Base-by-base conservation (phyloP, 176 grass and related monocot genomes). In the maize (Zea mays) region DNA sequence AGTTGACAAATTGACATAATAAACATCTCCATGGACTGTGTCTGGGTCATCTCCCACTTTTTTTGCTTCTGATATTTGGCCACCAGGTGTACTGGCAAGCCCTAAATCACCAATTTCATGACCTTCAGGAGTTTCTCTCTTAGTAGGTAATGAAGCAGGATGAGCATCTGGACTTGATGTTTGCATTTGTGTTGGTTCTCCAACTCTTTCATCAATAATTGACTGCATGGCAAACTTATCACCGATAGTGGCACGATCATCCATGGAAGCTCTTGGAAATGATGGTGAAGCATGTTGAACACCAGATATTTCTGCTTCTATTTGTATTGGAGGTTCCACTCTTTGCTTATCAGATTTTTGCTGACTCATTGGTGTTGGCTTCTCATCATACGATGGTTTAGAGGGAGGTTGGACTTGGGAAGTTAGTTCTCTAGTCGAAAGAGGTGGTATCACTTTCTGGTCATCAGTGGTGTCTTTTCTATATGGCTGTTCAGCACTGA, bases 371-470 rank as follows among this genome's bases (percentile, higher is more conserved):
- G 48, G 75, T 65, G 46, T 44, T 72, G 46, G 67, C 19, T 38
- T 85, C 43, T 85, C 58, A 79, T 74, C 39, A 13, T 74, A 71
- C n/a, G 15, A 67, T 66, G 62, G n/a, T 79, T 58, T 41, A 19
- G 76, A 79, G 41, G 76, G 60, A 58, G 17, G 49, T 67, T 79
- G 69, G 17, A 73, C 41, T 48, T n/a, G 40, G 60, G 76, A 73
- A 73, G 50, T 79, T 59, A 51, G 40, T 59, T 65, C 76, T 79
- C 44, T 50, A 34, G 33, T 71, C 17, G 7, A 58, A 13, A 14
- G 19, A 27, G 64, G 52, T 19, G 77, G 51, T 40, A 12, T 42
- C 41, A 40, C 43, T 86, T 86, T 86, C 35, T 19, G 70, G 72
- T 75, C 70, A 50, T 52, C 62, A 43, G 20, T 20, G 66, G n/a